Conservation (phyloP, 1,139 yeast species). For the Wickerhamiella pararugosa region DNA sequence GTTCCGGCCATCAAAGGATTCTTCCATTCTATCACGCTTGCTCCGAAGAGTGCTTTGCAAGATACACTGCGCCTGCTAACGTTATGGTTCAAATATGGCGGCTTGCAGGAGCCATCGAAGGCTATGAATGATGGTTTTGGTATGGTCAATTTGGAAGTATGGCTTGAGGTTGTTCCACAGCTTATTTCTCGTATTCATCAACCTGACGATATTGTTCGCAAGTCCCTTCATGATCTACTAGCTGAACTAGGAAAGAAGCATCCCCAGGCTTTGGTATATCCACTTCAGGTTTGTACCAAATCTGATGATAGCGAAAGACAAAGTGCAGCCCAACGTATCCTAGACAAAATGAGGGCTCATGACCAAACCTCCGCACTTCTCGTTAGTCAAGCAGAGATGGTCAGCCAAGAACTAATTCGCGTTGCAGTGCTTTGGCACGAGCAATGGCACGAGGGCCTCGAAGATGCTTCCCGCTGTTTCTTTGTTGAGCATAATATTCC, state of each 20-base stretch:
- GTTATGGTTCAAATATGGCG: slow-evolving; percentile 93
- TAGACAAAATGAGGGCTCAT: slow-evolving; percentile 84
- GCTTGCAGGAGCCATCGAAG: slow-evolving; percentile 75
- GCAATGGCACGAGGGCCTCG: slow-evolving; percentile 95
- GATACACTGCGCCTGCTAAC: slow-evolving; percentile 84
- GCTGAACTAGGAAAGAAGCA: slow-evolving; percentile 88
- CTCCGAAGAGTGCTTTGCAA: slow-evolving; percentile 75
- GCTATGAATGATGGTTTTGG: slow-evolving; percentile 87
- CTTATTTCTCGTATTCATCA: slow-evolving; percentile 93
- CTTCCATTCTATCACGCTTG: slow-evolving; percentile 83
- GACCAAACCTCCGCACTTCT: slow-evolving; percentile 40
- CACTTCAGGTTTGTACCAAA: slow-evolving; percentile 89
- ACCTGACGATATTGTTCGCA: slow-evolving; percentile 73
- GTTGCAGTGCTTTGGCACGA: slow-evolving; percentile 97
- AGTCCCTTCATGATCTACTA: slow-evolving; percentile 62
- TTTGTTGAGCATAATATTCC: slow-evolving; percentile 92
- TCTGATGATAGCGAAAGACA: slow-evolving; percentile 84
- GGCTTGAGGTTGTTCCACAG: slow-evolving; percentile 95
- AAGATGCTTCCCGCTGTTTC: slow-evolving; percentile 86
- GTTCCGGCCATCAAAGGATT: slow-evolving; percentile 92
- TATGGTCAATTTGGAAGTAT: slow-evolving; percentile 78
- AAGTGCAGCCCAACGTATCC: slow-evolving; percentile 79
- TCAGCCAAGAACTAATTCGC: slow-evolving; percentile 83
- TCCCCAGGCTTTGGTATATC: slow-evolving; percentile 93
- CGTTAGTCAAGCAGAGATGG: slow-evolving; percentile 86